Conservation (phyloP, 2,329 filamentous ascomycete species). For the Fusarium napiforme region DNA sequence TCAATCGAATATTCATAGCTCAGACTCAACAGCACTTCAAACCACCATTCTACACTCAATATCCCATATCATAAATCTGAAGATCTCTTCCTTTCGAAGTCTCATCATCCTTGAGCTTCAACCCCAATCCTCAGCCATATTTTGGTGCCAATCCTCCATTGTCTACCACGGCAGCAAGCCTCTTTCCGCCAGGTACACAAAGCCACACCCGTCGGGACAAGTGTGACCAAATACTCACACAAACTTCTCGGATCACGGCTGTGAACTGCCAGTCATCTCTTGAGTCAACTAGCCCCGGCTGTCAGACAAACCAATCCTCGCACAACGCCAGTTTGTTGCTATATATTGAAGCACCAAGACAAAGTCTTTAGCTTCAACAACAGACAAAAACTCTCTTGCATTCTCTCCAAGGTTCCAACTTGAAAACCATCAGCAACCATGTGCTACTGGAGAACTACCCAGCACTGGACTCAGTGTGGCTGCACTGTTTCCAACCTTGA, state of each 20-base stretch:
- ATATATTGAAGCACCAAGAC: constrained; percentile 26
- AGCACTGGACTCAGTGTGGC: constrained; percentile 49
- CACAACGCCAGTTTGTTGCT: constrained; percentile 19
- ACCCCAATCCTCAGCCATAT: neutral
- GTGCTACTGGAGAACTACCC: constrained; percentile 50
- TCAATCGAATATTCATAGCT: constrained; percentile 31
- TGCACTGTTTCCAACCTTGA: constrained; percentile 41
- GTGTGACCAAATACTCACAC: constrained; percentile 38
- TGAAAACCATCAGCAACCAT: constrained; percentile 38
- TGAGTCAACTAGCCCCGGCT: constrained; percentile 19
- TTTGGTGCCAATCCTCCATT: constrained; percentile 13
- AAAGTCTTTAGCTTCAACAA: neutral
- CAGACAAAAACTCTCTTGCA: neutral
- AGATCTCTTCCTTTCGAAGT: neutral
- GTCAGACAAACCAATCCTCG: constrained; percentile 20
- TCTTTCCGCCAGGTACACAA: constrained; percentile 38
- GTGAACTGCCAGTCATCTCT: constrained; percentile 33
- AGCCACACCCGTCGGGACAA: constrained; percentile 35
- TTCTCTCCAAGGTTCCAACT: neutral
- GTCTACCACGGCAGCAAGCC: constrained; percentile 28
- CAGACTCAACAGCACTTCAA: constrained; percentile 31
- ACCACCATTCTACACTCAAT: constrained; percentile 6
- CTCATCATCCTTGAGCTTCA: constrained; percentile 1
- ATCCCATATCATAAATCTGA: neutral
- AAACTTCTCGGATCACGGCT: constrained; percentile 40